A percentile compares a stretch with the other conserved stretches of the same genome.
phyloP scores from a whole-genome alignment of 2,329 filamentous ascomycete species.

The Colletotrichum lindemuthianum region DNA sequence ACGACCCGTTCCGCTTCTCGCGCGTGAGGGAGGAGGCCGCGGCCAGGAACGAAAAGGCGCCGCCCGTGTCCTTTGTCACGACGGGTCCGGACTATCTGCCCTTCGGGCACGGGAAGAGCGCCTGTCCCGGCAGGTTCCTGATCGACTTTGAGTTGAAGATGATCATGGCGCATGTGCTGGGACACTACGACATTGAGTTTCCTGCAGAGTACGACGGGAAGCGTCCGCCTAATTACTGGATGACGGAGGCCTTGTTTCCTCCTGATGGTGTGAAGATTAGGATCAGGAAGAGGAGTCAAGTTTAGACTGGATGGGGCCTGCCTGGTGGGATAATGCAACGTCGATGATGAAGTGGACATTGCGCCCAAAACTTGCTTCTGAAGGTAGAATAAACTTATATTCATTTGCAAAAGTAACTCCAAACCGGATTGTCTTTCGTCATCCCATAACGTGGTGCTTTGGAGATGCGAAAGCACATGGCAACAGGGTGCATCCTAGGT shows the following conservation, averaged over 20 bases:
- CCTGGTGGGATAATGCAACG: neutral
- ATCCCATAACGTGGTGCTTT: no score
- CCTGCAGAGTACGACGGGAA: slow-evolving; percentile 32
- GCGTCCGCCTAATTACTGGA: slow-evolving; percentile 30
- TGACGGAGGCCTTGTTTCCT: slow-evolving; percentile 31
- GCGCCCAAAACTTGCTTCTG: no score
- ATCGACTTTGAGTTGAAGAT: slow-evolving; percentile 47
- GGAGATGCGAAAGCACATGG: neutral
- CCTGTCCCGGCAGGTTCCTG: slow-evolving; percentile 45
- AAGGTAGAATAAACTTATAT: no score
- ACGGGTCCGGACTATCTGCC: slow-evolving; percentile 44
- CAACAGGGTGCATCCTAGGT: neutral
- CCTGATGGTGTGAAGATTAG: slow-evolving; percentile 17
- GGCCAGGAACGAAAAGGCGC: slow-evolving; percentile 36
- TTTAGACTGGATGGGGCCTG: neutral
- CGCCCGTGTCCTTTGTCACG: slow-evolving; percentile 43
- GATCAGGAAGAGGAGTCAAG: slow-evolving; percentile 10
- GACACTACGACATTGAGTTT: slow-evolving; percentile 34
- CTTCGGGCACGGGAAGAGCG: slow-evolving; percentile 49
- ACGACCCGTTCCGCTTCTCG: slow-evolving; percentile 55
- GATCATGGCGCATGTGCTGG: slow-evolving; percentile 38
- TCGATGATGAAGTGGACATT: no score
- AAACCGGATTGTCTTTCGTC: no score
- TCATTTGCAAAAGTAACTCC: no score
- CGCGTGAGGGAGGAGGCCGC: slow-evolving; percentile 45